Evolutionary conservation across 768 basidiomycete genomes (phyloP).

Genomic region (Termitomyces sp.): DNA sequence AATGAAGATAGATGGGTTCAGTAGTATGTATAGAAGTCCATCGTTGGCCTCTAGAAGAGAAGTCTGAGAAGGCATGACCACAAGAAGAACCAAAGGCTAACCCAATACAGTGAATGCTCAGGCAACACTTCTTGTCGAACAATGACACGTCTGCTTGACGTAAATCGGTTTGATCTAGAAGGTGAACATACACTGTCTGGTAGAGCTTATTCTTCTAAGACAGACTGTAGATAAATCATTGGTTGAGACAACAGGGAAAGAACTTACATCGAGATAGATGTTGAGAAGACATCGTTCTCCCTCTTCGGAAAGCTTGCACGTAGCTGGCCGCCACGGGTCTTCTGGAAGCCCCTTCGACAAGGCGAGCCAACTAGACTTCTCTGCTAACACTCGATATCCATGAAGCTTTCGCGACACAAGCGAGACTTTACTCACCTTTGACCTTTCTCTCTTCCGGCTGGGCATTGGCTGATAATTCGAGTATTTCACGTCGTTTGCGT

Average conservation of each 20-base stretch:
- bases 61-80: not conserved
- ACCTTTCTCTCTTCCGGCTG: conserved; percentile 43
- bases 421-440: conserved; percentile 41
- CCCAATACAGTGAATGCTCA: conserved; percentile 65
- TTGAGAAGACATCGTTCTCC: conserved; percentile 62
- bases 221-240: conserved; percentile 12
- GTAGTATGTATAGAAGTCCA: conserved; percentile 46
- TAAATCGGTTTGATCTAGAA: conserved; percentile 76
- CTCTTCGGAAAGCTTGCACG: conserved; percentile 66
- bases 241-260: not conserved
- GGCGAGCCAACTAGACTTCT: conserved; percentile 70
- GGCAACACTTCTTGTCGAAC: conserved; percentile 70
- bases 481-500: conserved; percentile 54
- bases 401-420: not conserved
- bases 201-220: conserved; percentile 65
- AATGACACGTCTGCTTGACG: conserved; percentile 70
- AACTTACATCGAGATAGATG: conserved; percentile 68
- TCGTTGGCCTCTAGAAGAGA: conserved; percentile 45
- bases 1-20: conserved; percentile 73
- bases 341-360: conserved; percentile 45
- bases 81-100: conserved; percentile 22
- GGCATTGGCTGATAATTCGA: conserved; percentile 30
- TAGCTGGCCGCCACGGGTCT: conserved; percentile 67
- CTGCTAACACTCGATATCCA: conserved; percentile 28
- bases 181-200: conserved; percentile 68